These are phyloP conservation scores for Cyberlindnera amylophila DNA, from an alignment of 805 yeast genomes.

Conservation along the genomic window DNA sequence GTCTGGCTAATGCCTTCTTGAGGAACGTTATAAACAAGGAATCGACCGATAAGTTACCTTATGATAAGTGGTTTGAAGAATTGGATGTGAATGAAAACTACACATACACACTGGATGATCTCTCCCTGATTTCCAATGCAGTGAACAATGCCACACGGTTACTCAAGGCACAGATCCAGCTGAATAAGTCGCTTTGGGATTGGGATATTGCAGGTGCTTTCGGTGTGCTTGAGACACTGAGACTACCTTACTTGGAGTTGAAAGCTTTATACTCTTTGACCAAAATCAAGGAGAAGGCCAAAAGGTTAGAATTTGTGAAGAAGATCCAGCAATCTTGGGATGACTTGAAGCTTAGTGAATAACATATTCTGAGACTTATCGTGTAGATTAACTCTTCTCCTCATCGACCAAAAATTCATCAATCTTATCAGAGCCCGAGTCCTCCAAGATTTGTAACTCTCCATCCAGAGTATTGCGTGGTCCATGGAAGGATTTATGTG, in stretches of 20 bases:
- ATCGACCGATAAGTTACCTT: conserved; percentile 19
- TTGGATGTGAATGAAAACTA: conserved; percentile 51
- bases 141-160: conserved; percentile 23
- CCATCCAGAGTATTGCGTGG: conserved; percentile 33
- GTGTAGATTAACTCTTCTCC: too few species aligned
- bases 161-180: conserved; percentile 11
- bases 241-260: conserved; percentile 7
- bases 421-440: conserved; percentile 1
- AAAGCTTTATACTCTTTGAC: conserved; percentile 6
- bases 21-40: conserved; percentile 11
- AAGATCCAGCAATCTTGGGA: conserved; percentile 14
- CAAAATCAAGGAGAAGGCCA: conserved; percentile 3
- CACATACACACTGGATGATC: conserved; percentile 36
- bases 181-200: conserved; percentile 20
- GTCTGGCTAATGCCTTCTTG: conserved; percentile 6
- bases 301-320: conserved; percentile 2
- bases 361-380: too few species aligned
- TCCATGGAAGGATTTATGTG: conserved; percentile 54
- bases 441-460: neutral
- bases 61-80: conserved; percentile 43
- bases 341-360: conserved; percentile 7
- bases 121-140: conserved; percentile 30
- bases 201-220: conserved; percentile 15
- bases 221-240: conserved; percentile 3
- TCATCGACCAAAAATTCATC: too few species aligned